A percentile compares a stretch with the other conserved stretches of the same genome.
Conservation (phyloP, 2,329 filamentous ascomycete species). For the Thelonectria discophora region DNA sequence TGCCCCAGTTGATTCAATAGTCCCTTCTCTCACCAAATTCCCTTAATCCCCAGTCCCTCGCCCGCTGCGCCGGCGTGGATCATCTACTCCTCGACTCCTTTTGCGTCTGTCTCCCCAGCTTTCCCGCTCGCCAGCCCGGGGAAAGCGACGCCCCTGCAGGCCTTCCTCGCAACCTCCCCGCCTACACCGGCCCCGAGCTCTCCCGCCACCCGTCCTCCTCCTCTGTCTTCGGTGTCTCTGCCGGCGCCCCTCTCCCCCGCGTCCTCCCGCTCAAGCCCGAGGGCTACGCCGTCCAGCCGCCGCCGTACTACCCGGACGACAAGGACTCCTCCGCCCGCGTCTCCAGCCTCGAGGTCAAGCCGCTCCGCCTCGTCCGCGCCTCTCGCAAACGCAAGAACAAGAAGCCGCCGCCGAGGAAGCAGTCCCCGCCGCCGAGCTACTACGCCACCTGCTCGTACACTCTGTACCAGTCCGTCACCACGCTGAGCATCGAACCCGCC, state of each 20-base stretch:
- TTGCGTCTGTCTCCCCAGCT: slow-evolving; percentile 32
- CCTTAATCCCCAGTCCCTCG: slow-evolving; percentile 17
- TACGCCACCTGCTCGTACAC: slow-evolving; percentile 28
- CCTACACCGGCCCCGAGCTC: slow-evolving; percentile 29
- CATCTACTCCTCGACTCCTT: slow-evolving; percentile 32
- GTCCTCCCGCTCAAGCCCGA: slow-evolving; percentile 33
- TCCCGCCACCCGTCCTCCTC: slow-evolving; percentile 6
- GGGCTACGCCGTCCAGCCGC: slow-evolving; percentile 30
- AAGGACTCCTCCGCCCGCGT: slow-evolving; percentile 1
- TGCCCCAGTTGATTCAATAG: slow-evolving; percentile 10
- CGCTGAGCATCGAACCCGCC: slow-evolving; percentile 30
- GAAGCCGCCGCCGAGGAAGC: slow-evolving; percentile 17
- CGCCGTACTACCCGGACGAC: slow-evolving; percentile 28
- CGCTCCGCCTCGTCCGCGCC: slow-evolving; percentile 31
- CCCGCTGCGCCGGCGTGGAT: slow-evolving; percentile 35
- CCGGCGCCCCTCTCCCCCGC: slow-evolving; percentile 28
- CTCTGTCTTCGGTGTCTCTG: slow-evolving; percentile 27
- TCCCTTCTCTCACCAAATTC: background rate
- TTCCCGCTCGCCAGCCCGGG: slow-evolving; percentile 29
- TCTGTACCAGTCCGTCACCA: slow-evolving; percentile 27
- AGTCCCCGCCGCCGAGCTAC: slow-evolving; percentile 27
- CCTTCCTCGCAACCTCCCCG: slow-evolving; percentile 25
- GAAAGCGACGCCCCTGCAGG: slow-evolving; percentile 22
- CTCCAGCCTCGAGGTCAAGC: slow-evolving; percentile 31
- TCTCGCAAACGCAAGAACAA: slow-evolving; percentile 26